phyloP scores from a whole-genome alignment of 495 filamentous ascomycete genomes.

The Lepidopterella palustris region DNA sequence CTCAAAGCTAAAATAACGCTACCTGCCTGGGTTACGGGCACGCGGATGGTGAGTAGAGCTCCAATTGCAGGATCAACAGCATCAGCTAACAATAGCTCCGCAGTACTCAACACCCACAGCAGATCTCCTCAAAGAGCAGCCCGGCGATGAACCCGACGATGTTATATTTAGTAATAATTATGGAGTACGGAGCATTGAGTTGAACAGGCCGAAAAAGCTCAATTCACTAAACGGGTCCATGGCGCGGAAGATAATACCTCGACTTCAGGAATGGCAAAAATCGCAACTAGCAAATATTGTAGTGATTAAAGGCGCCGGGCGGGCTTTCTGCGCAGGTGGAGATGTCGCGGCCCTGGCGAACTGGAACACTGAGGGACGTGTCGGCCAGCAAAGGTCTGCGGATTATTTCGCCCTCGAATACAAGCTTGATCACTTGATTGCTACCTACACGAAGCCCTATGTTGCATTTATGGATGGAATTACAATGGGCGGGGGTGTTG shows the following conservation, averaged over 20 bases:
- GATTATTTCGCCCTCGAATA: slow-evolving; percentile 93
- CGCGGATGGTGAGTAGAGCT: slow-evolving; percentile 41
- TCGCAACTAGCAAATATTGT: slow-evolving; percentile 89
- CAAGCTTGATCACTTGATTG: slow-evolving; percentile 85
- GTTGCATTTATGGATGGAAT: slow-evolving; percentile 96
- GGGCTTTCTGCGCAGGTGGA: slow-evolving; percentile 88
- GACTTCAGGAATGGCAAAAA: slow-evolving; percentile 85
- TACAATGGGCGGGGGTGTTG: slow-evolving; percentile 97
- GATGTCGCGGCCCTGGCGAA: slow-evolving; percentile 74
- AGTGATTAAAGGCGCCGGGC: slow-evolving; percentile 81
- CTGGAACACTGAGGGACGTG: slow-evolving; percentile 58
- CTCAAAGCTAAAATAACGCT: slow-evolving; percentile 75
- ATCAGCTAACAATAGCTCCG: slow-evolving; percentile 1
- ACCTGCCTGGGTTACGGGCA: slow-evolving; percentile 47
- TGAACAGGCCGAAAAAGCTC: slow-evolving; percentile 84
- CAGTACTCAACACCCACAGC: slow-evolving; percentile 28
- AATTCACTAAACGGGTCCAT: slow-evolving; percentile 92
- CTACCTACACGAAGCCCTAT: slow-evolving; percentile 90
- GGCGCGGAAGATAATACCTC: slow-evolving; percentile 82
- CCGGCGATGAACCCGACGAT: slow-evolving; percentile 74
- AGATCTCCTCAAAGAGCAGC: slow-evolving; percentile 27
- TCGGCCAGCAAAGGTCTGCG: slow-evolving; percentile 61
- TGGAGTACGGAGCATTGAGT: slow-evolving; percentile 84
- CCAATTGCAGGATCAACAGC: not conserved
- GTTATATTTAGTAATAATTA: slow-evolving; percentile 84